Evolutionary conservation across 2,329 filamentous ascomycete genomes (phyloP).

Genomic region (Pestalotiopsis fici): DNA sequence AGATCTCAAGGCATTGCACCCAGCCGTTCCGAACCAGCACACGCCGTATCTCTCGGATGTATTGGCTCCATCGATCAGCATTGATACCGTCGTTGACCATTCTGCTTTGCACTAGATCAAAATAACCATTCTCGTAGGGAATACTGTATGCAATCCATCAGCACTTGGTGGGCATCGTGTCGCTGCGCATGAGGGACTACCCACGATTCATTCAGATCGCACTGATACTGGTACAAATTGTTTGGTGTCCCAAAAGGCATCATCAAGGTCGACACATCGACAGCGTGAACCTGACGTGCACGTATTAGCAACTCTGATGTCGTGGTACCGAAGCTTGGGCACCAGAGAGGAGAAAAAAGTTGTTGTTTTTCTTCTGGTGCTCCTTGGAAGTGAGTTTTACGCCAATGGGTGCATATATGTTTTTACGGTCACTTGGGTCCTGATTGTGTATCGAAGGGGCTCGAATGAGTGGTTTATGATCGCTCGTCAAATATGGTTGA

Average conservation of each 20-base stretch:
- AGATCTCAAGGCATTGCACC: conserved; percentile 87
- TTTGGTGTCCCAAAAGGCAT: conserved; percentile 39
- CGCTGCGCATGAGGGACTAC: conserved; percentile 15
- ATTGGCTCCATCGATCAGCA: conserved; percentile 70
- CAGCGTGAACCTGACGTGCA: conserved; percentile 64
- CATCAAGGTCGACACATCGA: conserved; percentile 62
- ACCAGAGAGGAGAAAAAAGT: too few relatives aligned
- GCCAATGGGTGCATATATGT: too few relatives aligned
- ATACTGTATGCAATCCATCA: conserved; percentile 22
- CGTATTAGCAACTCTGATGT: background rate
- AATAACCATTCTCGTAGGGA: conserved; percentile 65
- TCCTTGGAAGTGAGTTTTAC: too few relatives aligned
- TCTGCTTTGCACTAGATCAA: conserved; percentile 83
- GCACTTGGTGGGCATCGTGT: conserved; percentile 3
- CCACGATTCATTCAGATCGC: conserved; percentile 69
- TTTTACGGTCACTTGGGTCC: too few relatives aligned
- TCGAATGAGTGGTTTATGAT: conserved; percentile 11
- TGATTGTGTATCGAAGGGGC: background rate
- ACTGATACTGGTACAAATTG: conserved; percentile 72
- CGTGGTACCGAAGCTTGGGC: too few relatives aligned
- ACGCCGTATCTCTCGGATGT: conserved; percentile 73
- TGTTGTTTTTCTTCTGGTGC: too few relatives aligned
- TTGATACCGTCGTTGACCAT: conserved; percentile 74
- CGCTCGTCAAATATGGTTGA: background rate
- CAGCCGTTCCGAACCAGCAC: conserved; percentile 77